Conservation (phyloP, 345 rosid species). For the Mangifera indica region DNA sequence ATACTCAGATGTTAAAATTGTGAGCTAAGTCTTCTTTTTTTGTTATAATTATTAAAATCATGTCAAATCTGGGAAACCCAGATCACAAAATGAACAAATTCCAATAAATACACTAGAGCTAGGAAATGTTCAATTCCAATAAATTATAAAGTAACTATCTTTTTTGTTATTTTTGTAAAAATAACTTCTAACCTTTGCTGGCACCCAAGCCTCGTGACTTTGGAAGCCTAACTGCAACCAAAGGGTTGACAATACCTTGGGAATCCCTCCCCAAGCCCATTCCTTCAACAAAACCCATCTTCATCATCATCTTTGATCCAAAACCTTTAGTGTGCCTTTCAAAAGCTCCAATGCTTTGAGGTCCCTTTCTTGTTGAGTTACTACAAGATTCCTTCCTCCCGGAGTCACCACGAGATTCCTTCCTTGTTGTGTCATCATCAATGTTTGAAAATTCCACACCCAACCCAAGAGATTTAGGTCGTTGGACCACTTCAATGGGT, state of each 20-base stretch:
- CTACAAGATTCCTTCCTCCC: neutral
- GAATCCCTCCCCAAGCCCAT: slow-evolving; percentile 74
- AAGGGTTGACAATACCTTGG: slow-evolving; percentile 70
- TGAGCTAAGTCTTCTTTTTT: slow-evolving; percentile 34
- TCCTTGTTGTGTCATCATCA: slow-evolving; percentile 26
- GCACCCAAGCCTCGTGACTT: slow-evolving; percentile 79
- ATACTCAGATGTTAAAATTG: slow-evolving; percentile 51
- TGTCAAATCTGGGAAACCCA: slow-evolving; percentile 52
- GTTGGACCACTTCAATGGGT: slow-evolving; percentile 72
- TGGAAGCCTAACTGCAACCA: slow-evolving; percentile 56
- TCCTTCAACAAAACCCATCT: slow-evolving; percentile 91
- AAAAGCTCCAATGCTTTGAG: slow-evolving; percentile 56
- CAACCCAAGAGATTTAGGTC: slow-evolving; percentile 79
- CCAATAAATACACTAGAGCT: neutral
- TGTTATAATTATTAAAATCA: neutral
- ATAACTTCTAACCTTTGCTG: slow-evolving; percentile 24
- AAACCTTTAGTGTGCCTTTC: slow-evolving; percentile 90
- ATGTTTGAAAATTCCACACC: slow-evolving; percentile 48
- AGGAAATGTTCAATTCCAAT: slow-evolving; percentile 9
- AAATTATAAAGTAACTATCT: neutral
- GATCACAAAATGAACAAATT: slow-evolving; percentile 26
- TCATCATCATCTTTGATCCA: slow-evolving; percentile 88
- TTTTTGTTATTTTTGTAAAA: neutral
- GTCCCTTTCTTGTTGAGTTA: slow-evolving; percentile 22
- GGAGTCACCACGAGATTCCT: neutral